phyloP scores from a whole-genome alignment of 2,329 filamentous ascomycete species.

The Sphaerostilbella broomeana region DNA sequence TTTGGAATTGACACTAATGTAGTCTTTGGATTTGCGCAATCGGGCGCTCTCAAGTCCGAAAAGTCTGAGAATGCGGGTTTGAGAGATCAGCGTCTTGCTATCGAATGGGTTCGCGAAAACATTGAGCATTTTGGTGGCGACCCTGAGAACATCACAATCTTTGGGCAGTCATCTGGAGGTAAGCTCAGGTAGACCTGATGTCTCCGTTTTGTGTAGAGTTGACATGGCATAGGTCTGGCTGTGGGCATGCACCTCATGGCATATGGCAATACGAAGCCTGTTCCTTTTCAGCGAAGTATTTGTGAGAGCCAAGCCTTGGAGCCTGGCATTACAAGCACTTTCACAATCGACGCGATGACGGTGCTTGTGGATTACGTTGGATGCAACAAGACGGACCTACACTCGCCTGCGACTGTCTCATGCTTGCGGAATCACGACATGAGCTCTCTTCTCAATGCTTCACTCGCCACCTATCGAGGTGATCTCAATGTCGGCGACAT shows the following conservation, averaged over 20 bases:
- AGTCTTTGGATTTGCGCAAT: slow-evolving; percentile 25
- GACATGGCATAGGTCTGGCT: slow-evolving; percentile 27
- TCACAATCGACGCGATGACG: slow-evolving; percentile 40
- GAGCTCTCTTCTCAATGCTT: slow-evolving; percentile 36
- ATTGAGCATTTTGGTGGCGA: slow-evolving; percentile 47
- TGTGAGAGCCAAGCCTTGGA: slow-evolving; percentile 44
- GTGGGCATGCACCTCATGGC: slow-evolving; percentile 43
- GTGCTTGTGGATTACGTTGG: slow-evolving; percentile 34
- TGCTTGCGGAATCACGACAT: slow-evolving; percentile 41
- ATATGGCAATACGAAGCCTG: slow-evolving; percentile 36
- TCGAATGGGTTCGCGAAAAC: slow-evolving; percentile 37
- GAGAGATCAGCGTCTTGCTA: slow-evolving; percentile 43
- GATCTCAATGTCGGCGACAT: slow-evolving; percentile 44
- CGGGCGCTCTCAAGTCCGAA: slow-evolving; percentile 16
- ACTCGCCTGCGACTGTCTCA: slow-evolving; percentile 36
- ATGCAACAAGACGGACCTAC: slow-evolving; percentile 35
- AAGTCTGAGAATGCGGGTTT: slow-evolving; percentile 40
- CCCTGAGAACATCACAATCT: slow-evolving; percentile 32
- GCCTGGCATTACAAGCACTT: slow-evolving; percentile 42
- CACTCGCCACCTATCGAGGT: slow-evolving; percentile 35
- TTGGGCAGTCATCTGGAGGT: slow-evolving; percentile 27
- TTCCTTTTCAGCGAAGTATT: slow-evolving; percentile 40
- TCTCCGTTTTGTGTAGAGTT: neutral
- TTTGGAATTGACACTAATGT: neutral
- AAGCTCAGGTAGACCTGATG: too few species aligned